A percentile compares a stretch with the other conserved stretches of the same genome.
These are phyloP conservation scores for Pyricularia sp. DNA, from an alignment of 2,329 filamentous ascomycete species.

Conservation along the genomic window DNA sequence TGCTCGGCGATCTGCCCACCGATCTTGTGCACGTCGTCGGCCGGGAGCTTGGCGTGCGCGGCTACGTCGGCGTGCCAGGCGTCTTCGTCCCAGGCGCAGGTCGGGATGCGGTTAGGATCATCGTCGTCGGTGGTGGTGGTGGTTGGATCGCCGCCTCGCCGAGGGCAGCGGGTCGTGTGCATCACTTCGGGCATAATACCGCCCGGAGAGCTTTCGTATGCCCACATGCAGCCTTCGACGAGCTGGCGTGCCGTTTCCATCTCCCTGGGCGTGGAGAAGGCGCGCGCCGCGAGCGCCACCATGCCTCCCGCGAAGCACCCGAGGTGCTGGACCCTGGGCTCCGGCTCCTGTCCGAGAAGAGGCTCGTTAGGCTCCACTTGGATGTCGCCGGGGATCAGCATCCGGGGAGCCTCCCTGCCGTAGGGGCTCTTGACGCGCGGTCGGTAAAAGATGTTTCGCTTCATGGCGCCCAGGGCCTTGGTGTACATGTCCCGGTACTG, in stretches of 20 bases:
- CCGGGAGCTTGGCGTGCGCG: constrained; percentile 13
- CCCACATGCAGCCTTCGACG: constrained; percentile 41
- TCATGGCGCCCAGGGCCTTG: constrained; percentile 30
- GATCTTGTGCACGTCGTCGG: constrained; percentile 10
- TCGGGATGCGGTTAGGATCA: constrained; percentile 11
- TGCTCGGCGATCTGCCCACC: constrained; percentile 13
- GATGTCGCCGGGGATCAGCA: constrained; percentile 10
- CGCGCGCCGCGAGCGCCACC: constrained; percentile 26
- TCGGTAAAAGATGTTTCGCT: constrained; percentile 9
- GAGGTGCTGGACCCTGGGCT: constrained; percentile 25
- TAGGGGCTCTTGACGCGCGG: constrained; percentile 3
- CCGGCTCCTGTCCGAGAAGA: constrained; percentile 17
- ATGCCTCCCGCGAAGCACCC: constrained; percentile 30
- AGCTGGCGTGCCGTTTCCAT: constrained; percentile 33
- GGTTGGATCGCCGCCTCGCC: not conserved
- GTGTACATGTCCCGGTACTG: constrained; percentile 55
- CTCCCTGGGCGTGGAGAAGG: constrained; percentile 22
- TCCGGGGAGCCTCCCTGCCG: not conserved
- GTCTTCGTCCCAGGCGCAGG: constrained; percentile 20
- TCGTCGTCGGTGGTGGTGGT: constrained; percentile 8
- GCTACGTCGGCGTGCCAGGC: constrained; percentile 14
- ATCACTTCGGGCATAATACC: constrained; percentile 41
- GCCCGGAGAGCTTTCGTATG: constrained; percentile 33
- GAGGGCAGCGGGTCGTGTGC: constrained; percentile 17
- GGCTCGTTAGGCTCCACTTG: constrained; percentile 13